Evolutionary conservation across 2,329 filamentous ascomycete species (phyloP).

Genomic region (Neonectria magnoliae): DNA sequence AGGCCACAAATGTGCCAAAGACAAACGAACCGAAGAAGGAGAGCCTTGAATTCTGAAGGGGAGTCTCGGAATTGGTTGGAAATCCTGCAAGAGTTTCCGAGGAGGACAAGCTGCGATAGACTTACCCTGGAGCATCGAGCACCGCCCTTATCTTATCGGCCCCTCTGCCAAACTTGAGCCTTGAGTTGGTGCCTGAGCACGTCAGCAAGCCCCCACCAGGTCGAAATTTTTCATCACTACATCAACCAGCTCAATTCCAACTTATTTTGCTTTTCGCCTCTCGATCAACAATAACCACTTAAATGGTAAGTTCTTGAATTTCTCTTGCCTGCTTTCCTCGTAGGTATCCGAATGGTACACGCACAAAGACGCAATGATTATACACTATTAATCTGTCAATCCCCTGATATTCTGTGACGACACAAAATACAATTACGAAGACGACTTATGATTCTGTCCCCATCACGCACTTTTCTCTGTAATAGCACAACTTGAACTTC

Average conservation of each 20-base stretch:
- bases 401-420: slow-evolving; percentile 63
- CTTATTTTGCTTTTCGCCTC: slow-evolving; percentile 26
- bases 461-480: slow-evolving; percentile 11
- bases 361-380: slow-evolving; percentile 58
- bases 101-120: neutral
- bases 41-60: slow-evolving; percentile 73
- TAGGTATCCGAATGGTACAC: neutral
- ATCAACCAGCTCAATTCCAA: slow-evolving; percentile 30
- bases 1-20: slow-evolving; percentile 49
- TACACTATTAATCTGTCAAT: slow-evolving; percentile 67
- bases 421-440: slow-evolving; percentile 55
- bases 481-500: slow-evolving; percentile 13
- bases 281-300: slow-evolving; percentile 32
- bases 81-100: neutral
- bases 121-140: slow-evolving; percentile 24
- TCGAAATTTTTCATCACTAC: slow-evolving; percentile 36
- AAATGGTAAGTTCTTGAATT: slow-evolving; percentile 32
- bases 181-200: slow-evolving; percentile 7
- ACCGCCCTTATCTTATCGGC: slow-evolving; percentile 26
- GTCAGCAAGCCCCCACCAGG: slow-evolving; percentile 26
- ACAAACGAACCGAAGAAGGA: slow-evolving; percentile 70
- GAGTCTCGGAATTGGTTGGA: slow-evolving; percentile 20
- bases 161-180: neutral
- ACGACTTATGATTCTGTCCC: slow-evolving; percentile 54
- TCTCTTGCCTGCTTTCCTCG: slow-evolving; percentile 15